phyloP scores from a whole-genome alignment of 352 stramenopile genomes.

The Pythium rhizo-oryzae region DNA sequence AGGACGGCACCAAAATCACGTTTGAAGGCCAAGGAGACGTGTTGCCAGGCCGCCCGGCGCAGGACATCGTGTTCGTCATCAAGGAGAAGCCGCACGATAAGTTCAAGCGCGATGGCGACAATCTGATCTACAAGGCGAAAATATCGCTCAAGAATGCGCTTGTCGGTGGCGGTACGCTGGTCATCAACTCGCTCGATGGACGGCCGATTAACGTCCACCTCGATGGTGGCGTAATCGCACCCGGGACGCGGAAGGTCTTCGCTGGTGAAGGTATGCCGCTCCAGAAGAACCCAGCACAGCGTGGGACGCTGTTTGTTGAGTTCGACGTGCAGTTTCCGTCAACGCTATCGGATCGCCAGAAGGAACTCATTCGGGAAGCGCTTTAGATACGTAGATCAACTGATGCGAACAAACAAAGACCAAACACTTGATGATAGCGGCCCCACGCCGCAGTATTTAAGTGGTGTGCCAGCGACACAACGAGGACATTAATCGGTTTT shows the following conservation, averaged over 20 bases:
- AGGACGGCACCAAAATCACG: conserved; percentile 95
- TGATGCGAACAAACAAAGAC: not conserved
- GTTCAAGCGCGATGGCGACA: conserved; percentile 95
- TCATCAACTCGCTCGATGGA: conserved; percentile 94
- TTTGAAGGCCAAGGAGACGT: conserved; percentile 94
- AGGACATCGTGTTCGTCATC: conserved; percentile 97
- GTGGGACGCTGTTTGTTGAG: conserved; percentile 95
- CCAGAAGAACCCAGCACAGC: conserved; percentile 73
- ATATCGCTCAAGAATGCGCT: conserved; percentile 96
- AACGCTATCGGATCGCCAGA: conserved; percentile 79
- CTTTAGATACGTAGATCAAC: conserved; percentile 43
- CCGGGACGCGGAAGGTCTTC: conserved; percentile 92
- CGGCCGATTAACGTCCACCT: conserved; percentile 90
- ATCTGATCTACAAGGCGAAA: conserved; percentile 95
- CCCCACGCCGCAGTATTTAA: not conserved
- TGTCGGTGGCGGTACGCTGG: conserved; percentile 89
- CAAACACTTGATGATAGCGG: no score
- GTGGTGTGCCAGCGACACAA: no score
- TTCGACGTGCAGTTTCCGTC: conserved; percentile 98
- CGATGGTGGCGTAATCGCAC: conserved; percentile 88
- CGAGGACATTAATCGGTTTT: not conserved
- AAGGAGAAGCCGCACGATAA: conserved; percentile 90
- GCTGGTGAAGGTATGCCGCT: conserved; percentile 96
- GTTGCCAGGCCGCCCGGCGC: conserved; percentile 89
- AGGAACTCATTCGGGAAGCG: conserved; percentile 70